Evolutionary conservation across 305 asterid species (phyloP).

Genomic region (Solanum aculeatissimum): DNA sequence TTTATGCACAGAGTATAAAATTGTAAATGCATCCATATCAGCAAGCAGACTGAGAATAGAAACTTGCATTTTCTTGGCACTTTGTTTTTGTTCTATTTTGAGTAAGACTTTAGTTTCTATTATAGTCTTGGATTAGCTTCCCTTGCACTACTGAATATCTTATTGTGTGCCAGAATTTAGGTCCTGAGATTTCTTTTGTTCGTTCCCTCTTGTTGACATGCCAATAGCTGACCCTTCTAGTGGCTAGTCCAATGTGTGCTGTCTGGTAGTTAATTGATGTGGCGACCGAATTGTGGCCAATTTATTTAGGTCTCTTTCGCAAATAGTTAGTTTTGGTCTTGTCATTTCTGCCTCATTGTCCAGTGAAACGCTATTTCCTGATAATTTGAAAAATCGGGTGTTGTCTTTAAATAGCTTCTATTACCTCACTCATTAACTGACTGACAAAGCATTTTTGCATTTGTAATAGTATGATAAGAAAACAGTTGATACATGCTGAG

Average conservation of each 20-base stretch:
- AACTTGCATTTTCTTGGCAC: neutral
- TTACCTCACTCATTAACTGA: neutral
- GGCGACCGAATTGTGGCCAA: neutral
- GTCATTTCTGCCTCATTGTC: neutral
- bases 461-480: conserved; percentile 60
- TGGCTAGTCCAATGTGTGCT: neutral
- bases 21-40: neutral
- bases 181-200: neutral
- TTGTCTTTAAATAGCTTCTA: neutral
- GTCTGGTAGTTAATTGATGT: neutral
- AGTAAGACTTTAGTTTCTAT: neutral
- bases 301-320: neutral
- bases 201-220: neutral
- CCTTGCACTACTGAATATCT: neutral
- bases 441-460: conserved; percentile 11
- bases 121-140: neutral
- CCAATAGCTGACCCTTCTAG: neutral
- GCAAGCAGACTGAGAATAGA: neutral
- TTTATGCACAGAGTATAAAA: neutral
- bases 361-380: neutral
- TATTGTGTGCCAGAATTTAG: neutral
- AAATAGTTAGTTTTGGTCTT: neutral
- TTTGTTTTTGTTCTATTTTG: neutral
- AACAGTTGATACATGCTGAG: conserved; percentile 65
- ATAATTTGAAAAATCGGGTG: neutral